Conservation (phyloP, 2,329 filamentous ascomycete species). For the Botrytis porri region DNA sequence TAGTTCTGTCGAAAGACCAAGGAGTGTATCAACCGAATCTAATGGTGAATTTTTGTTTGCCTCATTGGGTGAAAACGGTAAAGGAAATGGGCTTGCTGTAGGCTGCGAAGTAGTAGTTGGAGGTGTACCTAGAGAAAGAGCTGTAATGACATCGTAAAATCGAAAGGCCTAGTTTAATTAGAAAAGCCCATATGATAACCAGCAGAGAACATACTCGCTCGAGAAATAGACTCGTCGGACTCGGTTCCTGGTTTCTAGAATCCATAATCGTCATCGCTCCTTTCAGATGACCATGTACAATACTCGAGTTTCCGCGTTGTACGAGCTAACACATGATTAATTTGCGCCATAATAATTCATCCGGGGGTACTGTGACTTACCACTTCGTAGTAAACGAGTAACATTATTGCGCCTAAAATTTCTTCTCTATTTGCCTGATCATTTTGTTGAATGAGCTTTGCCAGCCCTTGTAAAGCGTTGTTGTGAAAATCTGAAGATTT, state of each 20-base stretch:
- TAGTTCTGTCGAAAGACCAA: conserved; percentile 59
- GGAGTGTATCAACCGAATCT: conserved; percentile 48
- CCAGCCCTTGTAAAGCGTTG: conserved; percentile 55
- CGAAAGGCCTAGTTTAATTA: conserved; percentile 53
- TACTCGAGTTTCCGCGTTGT: conserved; percentile 56
- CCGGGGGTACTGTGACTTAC: conserved; percentile 42
- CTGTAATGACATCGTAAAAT: conserved; percentile 64
- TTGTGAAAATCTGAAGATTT: conserved; percentile 59
- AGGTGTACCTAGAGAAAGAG: conserved; percentile 57
- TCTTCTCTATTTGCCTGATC: conserved; percentile 52
- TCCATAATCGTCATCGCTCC: conserved; percentile 60
- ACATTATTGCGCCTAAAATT: conserved; percentile 57
- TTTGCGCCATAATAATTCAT: conserved; percentile 20
- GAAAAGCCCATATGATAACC: conserved; percentile 6
- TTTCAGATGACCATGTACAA: conserved; percentile 59
- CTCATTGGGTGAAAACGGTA: conserved; percentile 47
- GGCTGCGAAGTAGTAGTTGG: conserved; percentile 52
- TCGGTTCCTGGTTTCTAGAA: conserved; percentile 44
- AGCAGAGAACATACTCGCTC: conserved; percentile 49
- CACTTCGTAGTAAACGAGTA: conserved; percentile 62
- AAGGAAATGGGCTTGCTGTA: conserved; percentile 46
- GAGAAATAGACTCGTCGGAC: conserved; percentile 54
- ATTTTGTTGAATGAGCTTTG: conserved; percentile 53
- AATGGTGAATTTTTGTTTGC: conserved; percentile 44
- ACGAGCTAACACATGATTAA: conserved; percentile 49